Evolutionary conservation across 305 asterid species (phyloP).

Genomic region (Stenogyne calaminthoides): DNA sequence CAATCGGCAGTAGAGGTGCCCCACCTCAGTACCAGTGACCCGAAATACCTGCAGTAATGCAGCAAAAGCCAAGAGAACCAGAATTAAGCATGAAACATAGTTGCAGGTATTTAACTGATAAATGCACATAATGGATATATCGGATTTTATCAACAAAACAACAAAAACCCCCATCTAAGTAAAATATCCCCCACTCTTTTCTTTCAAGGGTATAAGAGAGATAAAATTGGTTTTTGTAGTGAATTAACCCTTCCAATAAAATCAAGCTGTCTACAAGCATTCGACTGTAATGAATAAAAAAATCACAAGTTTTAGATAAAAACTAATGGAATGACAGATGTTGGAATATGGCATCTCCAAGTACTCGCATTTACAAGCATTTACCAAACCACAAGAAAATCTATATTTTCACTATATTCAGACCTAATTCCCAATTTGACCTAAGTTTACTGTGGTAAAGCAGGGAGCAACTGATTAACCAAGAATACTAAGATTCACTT

Average conservation of each 20-base stretch:
- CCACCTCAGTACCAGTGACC: conserved; percentile 65
- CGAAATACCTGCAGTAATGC: conserved; percentile 58
- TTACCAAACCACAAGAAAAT: not conserved
- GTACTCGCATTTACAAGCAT: conserved; percentile 17
- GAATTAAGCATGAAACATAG: conserved; percentile 18
- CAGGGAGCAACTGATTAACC: not conserved
- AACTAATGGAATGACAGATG: not conserved
- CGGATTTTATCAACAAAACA: not conserved
- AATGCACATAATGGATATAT: conserved; percentile 8
- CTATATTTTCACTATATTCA: not conserved
- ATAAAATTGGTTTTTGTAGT: not conserved
- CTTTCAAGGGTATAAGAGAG: not conserved
- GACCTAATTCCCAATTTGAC: not conserved
- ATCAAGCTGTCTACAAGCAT: conserved; percentile 21
- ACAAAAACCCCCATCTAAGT: not conserved
- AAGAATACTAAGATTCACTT: conserved; percentile 13
- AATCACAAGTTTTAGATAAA: not conserved
- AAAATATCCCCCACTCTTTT: conserved; percentile 12
- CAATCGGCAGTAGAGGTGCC: conserved; percentile 74
- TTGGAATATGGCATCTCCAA: not conserved
- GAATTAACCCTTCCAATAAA: conserved; percentile 17
- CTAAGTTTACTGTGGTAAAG: not conserved
- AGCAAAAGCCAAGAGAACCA: conserved; percentile 1
- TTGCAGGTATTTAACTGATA: conserved; percentile 9
- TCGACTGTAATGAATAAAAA: not conserved